Evolutionary conservation across 805 yeast genomes (phyloP), one percentile per base, ranked within the genome.

Genomic region (Pichia insulana): DNA sequence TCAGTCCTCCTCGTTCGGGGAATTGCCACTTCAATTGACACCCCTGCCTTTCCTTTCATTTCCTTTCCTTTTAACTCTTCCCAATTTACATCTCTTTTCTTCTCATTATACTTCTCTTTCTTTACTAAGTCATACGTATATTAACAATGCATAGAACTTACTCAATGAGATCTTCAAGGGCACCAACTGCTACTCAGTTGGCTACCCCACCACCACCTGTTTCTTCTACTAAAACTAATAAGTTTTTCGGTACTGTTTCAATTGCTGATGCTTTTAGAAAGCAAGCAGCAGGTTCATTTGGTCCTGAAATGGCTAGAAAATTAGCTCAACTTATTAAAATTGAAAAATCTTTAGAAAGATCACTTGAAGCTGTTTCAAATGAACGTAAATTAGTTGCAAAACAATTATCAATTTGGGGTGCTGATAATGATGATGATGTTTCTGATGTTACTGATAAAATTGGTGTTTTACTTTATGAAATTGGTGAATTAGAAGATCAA

Each of bases 151-250:
- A 90, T 76, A 84, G 97, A 81, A 90, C 98, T 39, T 92, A 92
- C 70, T 90, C 98, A 30, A 74, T 90, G 68, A 88, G 98, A 78
- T 80, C 88, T 56, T 65, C 82, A 43, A 84, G 96, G 68, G 97
- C 97, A 32, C 98, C 98, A 49, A 89, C 98, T 44, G 97, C 97
- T 47, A 78, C 96, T 52, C 96, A 90, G 69, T 68, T 90, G 67
- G 97, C 97, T 28, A 90, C 95, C 43, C 97, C 97, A 37, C 97
- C 97, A 37, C 97, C 97, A 51, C 81, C 95, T 34, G 80, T 95
- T 37, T 80, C 96, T 27, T 70, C 95, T 42, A 83, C 97, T 58
- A 87, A 87, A 71, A 57, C 73, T 54, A 66, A 71, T 45, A 76
- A 71, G 58, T 84, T 83, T 63, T 84, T 84, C 59, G 94, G 94